Conservation (phyloP, 768 basidiomycete species). For the Lactarius indigo region DNA sequence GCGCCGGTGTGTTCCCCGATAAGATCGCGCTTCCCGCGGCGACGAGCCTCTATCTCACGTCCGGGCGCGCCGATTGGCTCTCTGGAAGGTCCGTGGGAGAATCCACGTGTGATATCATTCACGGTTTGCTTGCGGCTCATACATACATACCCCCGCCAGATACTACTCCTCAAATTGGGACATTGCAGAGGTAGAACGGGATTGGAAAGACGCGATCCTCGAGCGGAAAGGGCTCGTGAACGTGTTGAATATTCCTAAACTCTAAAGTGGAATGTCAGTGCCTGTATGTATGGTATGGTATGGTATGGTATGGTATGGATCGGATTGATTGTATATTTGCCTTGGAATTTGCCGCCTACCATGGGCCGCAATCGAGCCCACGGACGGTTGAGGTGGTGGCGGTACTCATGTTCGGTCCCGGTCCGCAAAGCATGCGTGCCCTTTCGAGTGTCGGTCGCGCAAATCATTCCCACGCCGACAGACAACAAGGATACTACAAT, state of each 20-base stretch:
- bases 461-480: no score
- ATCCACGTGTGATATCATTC: no score
- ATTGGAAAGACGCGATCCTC: slow-evolving; percentile 10
- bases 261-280: not conserved
- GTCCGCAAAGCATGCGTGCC: no score
- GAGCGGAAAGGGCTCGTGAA: slow-evolving; percentile 3
- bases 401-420: no score
- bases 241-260: not conserved
- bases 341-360: not conserved
- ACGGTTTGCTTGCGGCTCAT: no score
- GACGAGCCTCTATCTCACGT: slow-evolving; percentile 11
- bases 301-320: no score
- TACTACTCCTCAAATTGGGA: slow-evolving; percentile 11
- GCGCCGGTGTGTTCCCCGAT: not conserved
- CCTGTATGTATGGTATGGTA: no score
- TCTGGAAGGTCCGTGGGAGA: slow-evolving; percentile 16
- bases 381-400: no score
- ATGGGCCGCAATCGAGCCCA: not conserved
- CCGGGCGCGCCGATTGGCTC: slow-evolving; percentile 14
- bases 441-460: no score
- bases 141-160: not conserved
- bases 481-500: no score
- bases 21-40: slow-evolving; percentile 1
- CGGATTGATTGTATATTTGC: not conserved
- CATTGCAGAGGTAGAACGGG: slow-evolving; percentile 12